Conservation (phyloP, 2,329 filamentous ascomycete species). For the Thermothelomyces thermophilus region DNA sequence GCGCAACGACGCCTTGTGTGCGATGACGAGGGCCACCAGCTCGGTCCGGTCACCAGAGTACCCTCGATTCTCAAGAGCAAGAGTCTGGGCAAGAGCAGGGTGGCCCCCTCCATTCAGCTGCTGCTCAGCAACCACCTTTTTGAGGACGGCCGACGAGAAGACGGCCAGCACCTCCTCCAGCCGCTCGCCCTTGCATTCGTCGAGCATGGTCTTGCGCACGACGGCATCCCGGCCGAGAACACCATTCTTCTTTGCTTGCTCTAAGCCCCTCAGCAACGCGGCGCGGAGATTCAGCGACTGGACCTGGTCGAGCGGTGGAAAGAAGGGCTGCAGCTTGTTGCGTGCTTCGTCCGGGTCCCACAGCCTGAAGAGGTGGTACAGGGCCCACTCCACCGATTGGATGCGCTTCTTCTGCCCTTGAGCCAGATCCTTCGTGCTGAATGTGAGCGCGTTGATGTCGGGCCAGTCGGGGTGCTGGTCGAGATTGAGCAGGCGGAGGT, state of each 20-base stretch:
- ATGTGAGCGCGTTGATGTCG: slow-evolving; percentile 60
- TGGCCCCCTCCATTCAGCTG: slow-evolving; percentile 27
- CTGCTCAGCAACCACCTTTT: slow-evolving; percentile 50
- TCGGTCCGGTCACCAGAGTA: slow-evolving; percentile 48
- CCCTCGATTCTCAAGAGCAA: slow-evolving; percentile 55
- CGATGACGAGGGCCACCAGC: slow-evolving; percentile 62
- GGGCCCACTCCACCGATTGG: slow-evolving; percentile 77
- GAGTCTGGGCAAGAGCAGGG: slow-evolving; percentile 43
- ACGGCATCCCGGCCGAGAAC: slow-evolving; percentile 71
- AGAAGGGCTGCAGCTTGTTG: slow-evolving; percentile 84
- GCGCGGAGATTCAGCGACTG: slow-evolving; percentile 87
- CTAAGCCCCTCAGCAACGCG: slow-evolving; percentile 72
- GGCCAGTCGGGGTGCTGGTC: slow-evolving; percentile 76
- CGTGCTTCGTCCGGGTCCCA: slow-evolving; percentile 74
- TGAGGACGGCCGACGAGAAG: slow-evolving; percentile 78
- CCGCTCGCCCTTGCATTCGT: slow-evolving; percentile 89
- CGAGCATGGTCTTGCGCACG: slow-evolving; percentile 88
- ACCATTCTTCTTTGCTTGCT: slow-evolving; percentile 82
- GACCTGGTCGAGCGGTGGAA: slow-evolving; percentile 80
- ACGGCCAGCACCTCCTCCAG: slow-evolving; percentile 78
- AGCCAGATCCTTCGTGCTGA: slow-evolving; percentile 58
- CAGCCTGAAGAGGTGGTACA: slow-evolving; percentile 79
- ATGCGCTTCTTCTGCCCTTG: slow-evolving; percentile 78
- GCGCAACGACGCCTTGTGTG: slow-evolving; percentile 63
- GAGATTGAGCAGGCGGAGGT: slow-evolving; percentile 75